Evolutionary conservation across 129 eudicot species (phyloP).

Genomic region (Escallonia rubra): DNA sequence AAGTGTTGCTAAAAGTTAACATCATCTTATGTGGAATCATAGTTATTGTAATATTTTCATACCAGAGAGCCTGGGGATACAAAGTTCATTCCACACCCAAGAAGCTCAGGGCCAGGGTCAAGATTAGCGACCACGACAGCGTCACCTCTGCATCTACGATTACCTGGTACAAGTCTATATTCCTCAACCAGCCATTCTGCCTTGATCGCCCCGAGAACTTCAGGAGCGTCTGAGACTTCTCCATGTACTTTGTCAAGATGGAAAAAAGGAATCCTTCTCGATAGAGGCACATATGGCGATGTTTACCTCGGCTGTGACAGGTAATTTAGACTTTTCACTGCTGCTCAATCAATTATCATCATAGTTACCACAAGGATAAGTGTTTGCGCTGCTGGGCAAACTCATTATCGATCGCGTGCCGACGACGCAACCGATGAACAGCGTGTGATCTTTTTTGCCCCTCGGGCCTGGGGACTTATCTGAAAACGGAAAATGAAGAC

Average conservation of each 20-base stretch:
- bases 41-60: slow-evolving; percentile 8
- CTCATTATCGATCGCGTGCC: no score
- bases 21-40: no score
- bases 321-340: slow-evolving; percentile 21
- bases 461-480: no score
- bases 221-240: slow-evolving; percentile 23
- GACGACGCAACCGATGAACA: no score
- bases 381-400: no score
- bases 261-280: slow-evolving; percentile 84
- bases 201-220: slow-evolving; percentile 44
- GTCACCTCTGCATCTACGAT: slow-evolving; percentile 73
- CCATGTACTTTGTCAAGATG: slow-evolving; percentile 49
- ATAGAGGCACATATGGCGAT: slow-evolving; percentile 92
- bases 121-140: slow-evolving; percentile 42
- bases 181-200: slow-evolving; percentile 58
- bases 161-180: slow-evolving; percentile 51
- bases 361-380: background rate
- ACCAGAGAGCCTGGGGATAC: slow-evolving; percentile 41
- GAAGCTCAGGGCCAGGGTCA: slow-evolving; percentile 80
- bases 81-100: slow-evolving; percentile 39
- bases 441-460: no score
- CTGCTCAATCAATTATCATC: background rate
- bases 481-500: no score
- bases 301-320: slow-evolving; percentile 86
- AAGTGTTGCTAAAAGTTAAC: no score